Percentiles rank a stretch among this genome's conserved stretches.
Evolutionary conservation across 2,329 filamentous ascomycete species (phyloP).

Genomic region (Grosmannia penicillata): DNA sequence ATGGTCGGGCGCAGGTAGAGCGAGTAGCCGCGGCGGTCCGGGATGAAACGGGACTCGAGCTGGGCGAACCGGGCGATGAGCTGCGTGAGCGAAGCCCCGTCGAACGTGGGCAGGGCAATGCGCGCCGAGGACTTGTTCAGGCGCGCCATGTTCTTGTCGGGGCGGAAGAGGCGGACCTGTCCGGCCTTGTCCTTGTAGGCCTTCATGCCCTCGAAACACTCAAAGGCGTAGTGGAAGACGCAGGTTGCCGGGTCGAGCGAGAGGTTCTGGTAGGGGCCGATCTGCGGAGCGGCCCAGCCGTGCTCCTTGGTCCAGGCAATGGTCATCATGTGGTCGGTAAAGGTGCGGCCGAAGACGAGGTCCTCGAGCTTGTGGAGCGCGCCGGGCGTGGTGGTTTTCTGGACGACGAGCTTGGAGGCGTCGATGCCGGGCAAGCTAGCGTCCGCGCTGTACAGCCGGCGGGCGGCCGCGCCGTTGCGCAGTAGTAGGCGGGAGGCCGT

Average conservation of each 20-base stretch:
- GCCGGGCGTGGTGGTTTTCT: constrained; percentile 63
- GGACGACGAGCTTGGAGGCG: constrained; percentile 58
- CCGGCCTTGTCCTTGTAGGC: constrained; percentile 82
- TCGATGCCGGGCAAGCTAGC: constrained; percentile 54
- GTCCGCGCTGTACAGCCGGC: constrained; percentile 36
- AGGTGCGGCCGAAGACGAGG: constrained; percentile 78
- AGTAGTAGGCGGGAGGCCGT: constrained; percentile 5
- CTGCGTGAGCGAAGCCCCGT: constrained; percentile 57
- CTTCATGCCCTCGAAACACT: constrained; percentile 99
- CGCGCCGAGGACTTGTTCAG: constrained; percentile 83
- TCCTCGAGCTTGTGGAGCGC: constrained; percentile 58
- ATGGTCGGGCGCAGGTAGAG: constrained; percentile 92
- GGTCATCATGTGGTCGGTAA: constrained; percentile 96
- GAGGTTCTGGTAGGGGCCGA: constrained; percentile 92
- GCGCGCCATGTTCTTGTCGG: constrained; percentile 90
- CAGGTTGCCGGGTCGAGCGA: constrained; percentile 91
- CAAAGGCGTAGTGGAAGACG: constrained; percentile 97
- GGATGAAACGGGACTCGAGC: constrained; percentile 81
- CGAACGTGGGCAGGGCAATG: constrained; percentile 85
- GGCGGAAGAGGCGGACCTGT: constrained; percentile 75
- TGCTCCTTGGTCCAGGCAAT: constrained; percentile 79
- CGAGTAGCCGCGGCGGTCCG: constrained; percentile 73
- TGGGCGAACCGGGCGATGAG: constrained; percentile 69
- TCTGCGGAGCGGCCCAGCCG: constrained; percentile 72
- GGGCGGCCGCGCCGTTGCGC: constrained; percentile 11